Base-by-base conservation (phyloP, 495 filamentous ascomycete species). In the Penicillium desertorum region DNA sequence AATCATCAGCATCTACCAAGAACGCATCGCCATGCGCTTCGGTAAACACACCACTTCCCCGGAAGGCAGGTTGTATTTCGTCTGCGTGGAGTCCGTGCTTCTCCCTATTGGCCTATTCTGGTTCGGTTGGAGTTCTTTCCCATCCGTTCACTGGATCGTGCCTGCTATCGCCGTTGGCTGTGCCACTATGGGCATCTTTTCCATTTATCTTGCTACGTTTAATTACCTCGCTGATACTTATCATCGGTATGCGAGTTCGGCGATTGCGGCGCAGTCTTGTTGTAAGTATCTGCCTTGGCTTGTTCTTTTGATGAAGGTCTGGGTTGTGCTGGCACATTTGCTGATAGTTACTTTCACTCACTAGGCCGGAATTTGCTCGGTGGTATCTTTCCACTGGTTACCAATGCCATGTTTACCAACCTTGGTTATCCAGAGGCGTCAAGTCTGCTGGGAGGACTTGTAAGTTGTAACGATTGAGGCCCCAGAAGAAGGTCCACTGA, bases 161-260 rank as follows among this genome's bases (percentile, higher is more conserved):
- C 92, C 92, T 6, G 73, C 86, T 0, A 67, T 95, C 19, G 86
- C 83, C 0, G 77, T 96, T 46, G 82, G 75, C 1, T 82, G 87
- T 56, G 86, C 90, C 4, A 95, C 88, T 0, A 89, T 96, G 78
- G 92, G 92, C 10, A 95, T 98, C 51, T 91, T 90, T 66, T 86
- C 84, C 42, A 84, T 97, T 44, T 97, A 96, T 66, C 78, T 98
- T 7, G 89, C 92, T 1, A 87, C 90, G 0, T 96, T 96, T 75
- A 98, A 96, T 63, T 96, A 96, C 61, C 80, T 96, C 14, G 91
- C 92, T n/a, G 93, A 96, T 70, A 88, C 83, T 2, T 98, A 96
- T 69, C 87, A 91, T 66, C 77, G 81, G 0, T 96, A 90, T 62
- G 90, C 92, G 2, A 90, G 85, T 52, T 94, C 88, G 9, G 92